Base-by-base conservation (phyloP, 2,329 filamentous ascomycete species). In the Pezizomycotina sp. region DNA sequence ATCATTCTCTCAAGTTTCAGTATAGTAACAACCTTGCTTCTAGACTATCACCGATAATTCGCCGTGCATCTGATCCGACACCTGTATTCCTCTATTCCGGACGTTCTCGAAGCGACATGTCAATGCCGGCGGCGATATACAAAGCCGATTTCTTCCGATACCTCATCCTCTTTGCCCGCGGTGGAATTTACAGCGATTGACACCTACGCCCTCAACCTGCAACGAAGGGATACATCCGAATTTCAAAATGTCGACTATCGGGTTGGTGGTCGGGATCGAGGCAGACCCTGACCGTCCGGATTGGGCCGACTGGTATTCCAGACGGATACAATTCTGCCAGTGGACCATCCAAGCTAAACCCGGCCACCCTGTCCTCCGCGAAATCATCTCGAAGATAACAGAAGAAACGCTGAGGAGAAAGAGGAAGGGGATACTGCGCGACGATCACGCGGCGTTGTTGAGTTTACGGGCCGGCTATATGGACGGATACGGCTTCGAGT, bases 341-440 rank as follows among this genome's bases (percentile, higher is more conserved):
- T 98, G 89, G 89, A 98, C 89, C 1, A 93, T 98, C 46, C 86
- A 95, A 58, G 65, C 79, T 38, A 98, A 98, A 59, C 78, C 86
- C 0, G 89, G 89, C 7, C 89, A 98, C 56, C 89, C 89, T 0
- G 73, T 92, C 8, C 67, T 98, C 40, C 73, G 84, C 45, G 81
- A 93, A 43, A 71, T 92, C 43, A 82, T 98, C 20, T 66, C 77
- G 9, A 77, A 74, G 48, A 84, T 98, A 53, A 92, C 86, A 1
- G 68, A 80, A 47, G 72, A 84, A 55, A 79, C 84, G 0, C 63
- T 95, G 31, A 63, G 66, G 41, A 69, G 76, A 59, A 83, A 91
- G 64, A 64, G 63, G 35, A 58, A 62, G 5, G 78, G 79, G 13
- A 64, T 65, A 29, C 64, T 92, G 14, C 65, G 64, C 39, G 65